phyloP scores from a whole-genome alignment of 2,329 filamentous ascomycete genomes.

The Arthrocladium fulminans region DNA sequence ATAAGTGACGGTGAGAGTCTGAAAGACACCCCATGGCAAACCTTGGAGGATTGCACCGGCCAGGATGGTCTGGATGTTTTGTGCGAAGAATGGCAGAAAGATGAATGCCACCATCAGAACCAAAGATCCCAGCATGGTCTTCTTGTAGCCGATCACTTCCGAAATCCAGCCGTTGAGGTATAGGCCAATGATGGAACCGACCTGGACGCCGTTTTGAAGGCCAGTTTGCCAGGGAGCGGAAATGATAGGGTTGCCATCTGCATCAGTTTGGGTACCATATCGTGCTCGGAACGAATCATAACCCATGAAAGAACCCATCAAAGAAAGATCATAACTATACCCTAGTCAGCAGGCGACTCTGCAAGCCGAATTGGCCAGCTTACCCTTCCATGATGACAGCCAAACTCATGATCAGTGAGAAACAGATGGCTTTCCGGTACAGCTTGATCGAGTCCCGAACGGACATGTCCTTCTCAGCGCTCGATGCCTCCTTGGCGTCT shows the following conservation, averaged over 20 bases:
- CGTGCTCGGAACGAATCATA: constrained; percentile 34
- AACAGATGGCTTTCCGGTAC: constrained; percentile 77
- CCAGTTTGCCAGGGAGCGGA: constrained; percentile 50
- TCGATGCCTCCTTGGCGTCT: constrained; percentile 10
- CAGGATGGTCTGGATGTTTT: constrained; percentile 25
- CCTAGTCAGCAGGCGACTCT: background rate
- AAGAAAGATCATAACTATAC: constrained; percentile 60
- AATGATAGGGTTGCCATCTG: constrained; percentile 36
- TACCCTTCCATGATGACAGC: constrained; percentile 79
- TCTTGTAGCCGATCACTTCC: constrained; percentile 55
- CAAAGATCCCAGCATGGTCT: constrained; percentile 54
- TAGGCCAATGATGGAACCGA: constrained; percentile 60
- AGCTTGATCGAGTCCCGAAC: constrained; percentile 62
- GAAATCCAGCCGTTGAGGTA: constrained; percentile 57
- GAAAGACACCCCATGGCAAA: constrained; percentile 44
- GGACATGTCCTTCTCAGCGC: constrained; percentile 10
- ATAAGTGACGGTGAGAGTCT: constrained; percentile 29
- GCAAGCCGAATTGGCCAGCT: background rate
- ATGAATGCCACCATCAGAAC: constrained; percentile 33
- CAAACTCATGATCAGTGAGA: constrained; percentile 76
- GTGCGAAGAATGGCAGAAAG: constrained; percentile 34
- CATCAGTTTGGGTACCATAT: constrained; percentile 33
- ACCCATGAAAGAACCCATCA: constrained; percentile 71
- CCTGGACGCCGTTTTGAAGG: constrained; percentile 42
- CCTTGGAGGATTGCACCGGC: constrained; percentile 30